Percentiles rank a stretch among this genome's conserved stretches.
Evolutionary conservation across 2,329 filamentous ascomycete genomes (phyloP).

Genomic region (Scedosporium aurantiacum): DNA sequence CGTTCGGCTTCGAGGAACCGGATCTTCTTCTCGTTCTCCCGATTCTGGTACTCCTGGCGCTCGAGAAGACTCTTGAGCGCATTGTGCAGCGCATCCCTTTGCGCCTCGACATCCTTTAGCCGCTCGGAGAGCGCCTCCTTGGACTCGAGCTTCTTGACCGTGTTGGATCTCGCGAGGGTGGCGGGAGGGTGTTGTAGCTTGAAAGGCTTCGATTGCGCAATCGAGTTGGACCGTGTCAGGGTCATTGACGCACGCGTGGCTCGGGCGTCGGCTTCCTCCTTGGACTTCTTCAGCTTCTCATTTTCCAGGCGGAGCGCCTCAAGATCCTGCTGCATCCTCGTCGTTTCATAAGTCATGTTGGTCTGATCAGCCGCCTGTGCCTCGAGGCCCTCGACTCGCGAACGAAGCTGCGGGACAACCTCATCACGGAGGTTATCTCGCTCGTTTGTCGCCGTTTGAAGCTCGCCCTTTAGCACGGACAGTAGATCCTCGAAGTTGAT

Average conservation of each 20-base stretch:
- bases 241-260: slow-evolving; percentile 9
- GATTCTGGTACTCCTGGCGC: slow-evolving; percentile 74
- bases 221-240: slow-evolving; percentile 15
- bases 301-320: slow-evolving; percentile 59
- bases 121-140: slow-evolving; percentile 64
- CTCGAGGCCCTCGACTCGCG: slow-evolving; percentile 69
- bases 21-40: slow-evolving; percentile 73
- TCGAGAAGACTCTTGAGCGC: slow-evolving; percentile 78
- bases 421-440: slow-evolving; percentile 87
- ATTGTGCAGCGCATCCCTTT: slow-evolving; percentile 82
- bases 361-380: slow-evolving; percentile 61
- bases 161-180: slow-evolving; percentile 1
- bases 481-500: slow-evolving; percentile 91
- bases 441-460: slow-evolving; percentile 75
- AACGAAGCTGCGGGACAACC: slow-evolving; percentile 66
- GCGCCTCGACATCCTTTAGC: slow-evolving; percentile 84
- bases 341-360: slow-evolving; percentile 66
- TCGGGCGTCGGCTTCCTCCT: slow-evolving; percentile 11
- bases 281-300: slow-evolving; percentile 39
- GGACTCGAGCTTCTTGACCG: slow-evolving; percentile 34
- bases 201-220: slow-evolving; percentile 20
- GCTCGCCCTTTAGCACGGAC: slow-evolving; percentile 68
- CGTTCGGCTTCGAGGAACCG: slow-evolving; percentile 66
- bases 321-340: slow-evolving; percentile 79
- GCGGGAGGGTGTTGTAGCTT: slow-evolving; percentile 15